Percentiles rank a stretch among this genome's conserved stretches.
phyloP scores from a whole-genome alignment of 2,329 filamentous ascomycete species.

The Fusarium clavum region DNA sequence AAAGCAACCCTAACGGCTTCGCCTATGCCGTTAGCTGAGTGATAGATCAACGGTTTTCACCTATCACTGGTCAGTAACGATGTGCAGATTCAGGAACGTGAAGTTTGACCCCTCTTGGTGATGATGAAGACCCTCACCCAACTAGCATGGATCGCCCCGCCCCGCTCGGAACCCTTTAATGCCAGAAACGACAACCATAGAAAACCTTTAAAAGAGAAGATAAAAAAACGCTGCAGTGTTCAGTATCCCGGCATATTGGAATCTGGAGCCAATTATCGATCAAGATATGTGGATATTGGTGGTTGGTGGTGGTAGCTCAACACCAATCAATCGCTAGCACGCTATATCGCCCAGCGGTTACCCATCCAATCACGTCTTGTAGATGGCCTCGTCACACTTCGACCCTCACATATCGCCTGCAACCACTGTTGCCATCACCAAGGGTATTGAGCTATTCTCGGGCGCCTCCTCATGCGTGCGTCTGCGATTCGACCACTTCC shows the following conservation, averaged over 20 bases:
- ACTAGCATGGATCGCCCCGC: slow-evolving; percentile 31
- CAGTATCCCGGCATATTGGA: slow-evolving; percentile 24
- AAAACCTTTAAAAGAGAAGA: slow-evolving; percentile 9
- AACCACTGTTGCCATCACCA: slow-evolving; percentile 47
- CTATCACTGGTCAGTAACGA: slow-evolving; percentile 13
- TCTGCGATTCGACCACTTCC: slow-evolving; percentile 48
- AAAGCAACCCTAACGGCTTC: slow-evolving; percentile 20
- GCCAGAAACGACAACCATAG: slow-evolving; percentile 14
- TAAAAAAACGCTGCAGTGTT: slow-evolving; percentile 17
- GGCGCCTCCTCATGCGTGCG: slow-evolving; percentile 53
- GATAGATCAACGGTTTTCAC: slow-evolving; percentile 8
- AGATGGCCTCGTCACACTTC: slow-evolving; percentile 40
- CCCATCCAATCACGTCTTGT: slow-evolving; percentile 56
- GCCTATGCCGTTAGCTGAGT: slow-evolving; percentile 15
- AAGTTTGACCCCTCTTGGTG: slow-evolving; percentile 26
- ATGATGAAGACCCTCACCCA: neutral
- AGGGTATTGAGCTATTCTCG: slow-evolving; percentile 53
- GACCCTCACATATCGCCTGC: slow-evolving; percentile 43
- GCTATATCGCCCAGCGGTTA: slow-evolving; percentile 54
- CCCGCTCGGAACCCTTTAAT: slow-evolving; percentile 23
- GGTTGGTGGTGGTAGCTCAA: slow-evolving; percentile 30
- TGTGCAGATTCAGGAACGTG: slow-evolving; percentile 34
- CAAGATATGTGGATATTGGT: slow-evolving; percentile 30
- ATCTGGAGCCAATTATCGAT: slow-evolving; percentile 24
- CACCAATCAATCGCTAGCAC: slow-evolving; percentile 41